Percentiles rank a stretch among this genome's conserved stretches.
These are phyloP conservation scores for Cubamyces sp. DNA, from an alignment of 768 basidiomycete genomes.

Conservation along the genomic window DNA sequence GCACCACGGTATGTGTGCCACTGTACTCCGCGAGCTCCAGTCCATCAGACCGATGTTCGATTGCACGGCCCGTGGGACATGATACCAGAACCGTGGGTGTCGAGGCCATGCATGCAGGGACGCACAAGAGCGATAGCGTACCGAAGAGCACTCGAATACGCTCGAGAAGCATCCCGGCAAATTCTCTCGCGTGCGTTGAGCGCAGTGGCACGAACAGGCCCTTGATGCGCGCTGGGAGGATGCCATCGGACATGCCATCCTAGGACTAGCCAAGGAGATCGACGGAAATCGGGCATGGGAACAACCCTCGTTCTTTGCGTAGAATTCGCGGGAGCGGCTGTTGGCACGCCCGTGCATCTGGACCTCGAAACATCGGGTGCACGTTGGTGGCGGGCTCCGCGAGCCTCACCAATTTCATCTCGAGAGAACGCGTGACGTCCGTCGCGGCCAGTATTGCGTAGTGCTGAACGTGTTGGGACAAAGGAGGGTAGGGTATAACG, in stretches of 20 bases:
- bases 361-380: conserved; percentile 17
- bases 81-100: neutral
- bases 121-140: neutral
- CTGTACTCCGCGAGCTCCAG: conserved; percentile 10
- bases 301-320: conserved; percentile 14
- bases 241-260: neutral
- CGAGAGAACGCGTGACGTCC: neutral
- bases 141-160: neutral
- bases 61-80: conserved; percentile 3
- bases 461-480: neutral
- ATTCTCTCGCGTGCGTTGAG: conserved; percentile 6
- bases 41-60: neutral
- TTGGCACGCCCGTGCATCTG: conserved; percentile 1
- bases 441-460: neutral
- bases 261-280: neutral
- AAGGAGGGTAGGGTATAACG: neutral
- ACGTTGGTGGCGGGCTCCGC: conserved; percentile 9
- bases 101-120: neutral
- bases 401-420: neutral
- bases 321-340: neutral
- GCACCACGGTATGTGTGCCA: neutral
- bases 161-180: conserved; percentile 9
- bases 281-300: conserved; percentile 17
- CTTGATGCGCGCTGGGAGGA: conserved; percentile 2
- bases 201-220: neutral